Percentiles rank a stretch among this genome's conserved stretches.
Conservation (phyloP, 495 filamentous ascomycete genomes). For the Chaetomidium leptoderma region DNA sequence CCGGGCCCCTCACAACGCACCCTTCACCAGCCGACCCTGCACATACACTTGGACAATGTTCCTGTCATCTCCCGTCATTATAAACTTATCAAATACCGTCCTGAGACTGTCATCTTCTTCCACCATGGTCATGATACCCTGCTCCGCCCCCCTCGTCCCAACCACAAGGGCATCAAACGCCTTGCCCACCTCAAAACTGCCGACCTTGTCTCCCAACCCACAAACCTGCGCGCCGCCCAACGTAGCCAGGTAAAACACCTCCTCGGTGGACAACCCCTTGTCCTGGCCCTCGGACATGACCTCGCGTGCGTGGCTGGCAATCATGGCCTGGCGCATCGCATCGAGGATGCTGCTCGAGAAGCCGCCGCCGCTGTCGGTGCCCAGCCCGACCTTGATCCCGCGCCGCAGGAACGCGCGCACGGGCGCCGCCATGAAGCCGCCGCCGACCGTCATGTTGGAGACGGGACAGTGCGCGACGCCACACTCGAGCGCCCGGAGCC, state of each 20-base stretch:
- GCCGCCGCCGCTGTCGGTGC: conserved; percentile 65
- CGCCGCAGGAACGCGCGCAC: conserved; percentile 52
- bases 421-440: conserved; percentile 57
- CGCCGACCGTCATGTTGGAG: conserved; percentile 59
- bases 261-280: conserved; percentile 45
- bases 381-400: conserved; percentile 61
- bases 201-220: conserved; percentile 51
- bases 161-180: conserved; percentile 63
- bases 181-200: conserved; percentile 57
- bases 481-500: conserved; percentile 45
- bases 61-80: conserved; percentile 63
- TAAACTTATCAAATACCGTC: conserved; percentile 58
- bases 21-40: conserved; percentile 45
- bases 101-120: conserved; percentile 47
- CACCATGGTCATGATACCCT: conserved; percentile 49
- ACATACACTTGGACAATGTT: conserved; percentile 59
- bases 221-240: conserved; percentile 59
- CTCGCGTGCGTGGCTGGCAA: conserved; percentile 56
- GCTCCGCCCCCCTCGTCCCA: conserved; percentile 37
- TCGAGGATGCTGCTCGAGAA: conserved; percentile 57
- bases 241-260: conserved; percentile 60
- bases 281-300: conserved; percentile 46
- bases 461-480: conserved; percentile 62
- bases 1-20: neutral
- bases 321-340: conserved; percentile 55